These are phyloP conservation scores for Cephalotrichum gorgonifer DNA, from an alignment of 2,329 filamentous ascomycete species.

Conservation along the genomic window DNA sequence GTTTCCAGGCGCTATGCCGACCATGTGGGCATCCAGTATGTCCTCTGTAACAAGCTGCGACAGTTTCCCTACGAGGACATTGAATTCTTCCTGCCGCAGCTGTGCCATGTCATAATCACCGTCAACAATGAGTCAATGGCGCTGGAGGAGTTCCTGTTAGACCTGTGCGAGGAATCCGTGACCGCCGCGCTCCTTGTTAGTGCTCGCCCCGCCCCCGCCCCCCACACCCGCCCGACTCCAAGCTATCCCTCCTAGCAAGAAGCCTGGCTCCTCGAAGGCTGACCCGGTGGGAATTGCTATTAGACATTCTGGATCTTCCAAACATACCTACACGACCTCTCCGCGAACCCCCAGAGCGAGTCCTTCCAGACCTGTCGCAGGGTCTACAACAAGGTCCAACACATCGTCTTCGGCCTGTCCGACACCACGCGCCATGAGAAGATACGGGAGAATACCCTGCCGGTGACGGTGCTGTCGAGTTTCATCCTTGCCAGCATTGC, in stretches of 20 bases:
- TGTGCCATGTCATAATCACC: slow-evolving; percentile 81
- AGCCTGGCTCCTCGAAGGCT: slow-evolving; percentile 3
- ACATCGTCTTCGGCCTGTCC: slow-evolving; percentile 71
- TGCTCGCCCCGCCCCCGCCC: slow-evolving; percentile 9
- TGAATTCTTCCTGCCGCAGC: slow-evolving; percentile 81
- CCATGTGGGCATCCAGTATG: slow-evolving; percentile 83
- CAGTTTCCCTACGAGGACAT: slow-evolving; percentile 87
- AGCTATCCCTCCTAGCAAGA: neutral
- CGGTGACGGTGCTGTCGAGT: slow-evolving; percentile 71
- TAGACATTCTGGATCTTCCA: slow-evolving; percentile 89
- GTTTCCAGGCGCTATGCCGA: slow-evolving; percentile 67
- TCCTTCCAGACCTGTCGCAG: slow-evolving; percentile 74
- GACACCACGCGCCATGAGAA: slow-evolving; percentile 60
- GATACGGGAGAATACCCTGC: slow-evolving; percentile 72
- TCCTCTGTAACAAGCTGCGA: slow-evolving; percentile 78
- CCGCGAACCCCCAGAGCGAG: slow-evolving; percentile 62
- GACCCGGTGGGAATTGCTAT: neutral
- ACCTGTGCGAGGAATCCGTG: slow-evolving; percentile 79
- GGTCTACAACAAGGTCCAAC: slow-evolving; percentile 81
- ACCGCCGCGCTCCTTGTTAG: slow-evolving; percentile 72
- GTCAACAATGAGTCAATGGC: slow-evolving; percentile 89
- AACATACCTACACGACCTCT: slow-evolving; percentile 75
- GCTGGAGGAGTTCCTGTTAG: slow-evolving; percentile 76
- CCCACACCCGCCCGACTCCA: neutral
- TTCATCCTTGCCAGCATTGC: slow-evolving; percentile 70